A percentile compares a stretch with the other conserved stretches of the same genome.
These are phyloP conservation scores for Tolypocladium nubicola DNA, from an alignment of 2,329 filamentous ascomycete species.

Conservation along the genomic window DNA sequence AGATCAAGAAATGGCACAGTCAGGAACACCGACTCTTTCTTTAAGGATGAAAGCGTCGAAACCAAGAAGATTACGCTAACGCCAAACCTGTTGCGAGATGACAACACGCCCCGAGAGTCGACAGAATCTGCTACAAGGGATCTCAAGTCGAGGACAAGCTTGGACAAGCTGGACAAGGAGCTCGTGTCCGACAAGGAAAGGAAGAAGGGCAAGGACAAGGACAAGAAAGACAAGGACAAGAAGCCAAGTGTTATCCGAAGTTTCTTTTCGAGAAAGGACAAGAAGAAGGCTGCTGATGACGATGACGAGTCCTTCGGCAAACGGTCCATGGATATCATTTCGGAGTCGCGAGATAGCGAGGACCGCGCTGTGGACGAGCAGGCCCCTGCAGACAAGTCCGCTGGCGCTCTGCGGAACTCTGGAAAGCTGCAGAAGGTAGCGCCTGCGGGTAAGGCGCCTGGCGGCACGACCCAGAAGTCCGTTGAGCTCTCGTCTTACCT, in stretches of 20 bases:
- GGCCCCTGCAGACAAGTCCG: constrained; percentile 32
- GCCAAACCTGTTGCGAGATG: constrained; percentile 81
- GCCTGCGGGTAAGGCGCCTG: constrained; percentile 27
- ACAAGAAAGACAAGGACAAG: constrained; percentile 64
- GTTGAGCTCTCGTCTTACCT: constrained; percentile 32
- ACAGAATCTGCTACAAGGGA: constrained; percentile 32
- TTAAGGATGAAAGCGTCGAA: constrained; percentile 89
- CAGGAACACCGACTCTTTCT: constrained; percentile 91
- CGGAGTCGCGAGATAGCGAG: constrained; percentile 33
- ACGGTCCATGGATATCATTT: constrained; percentile 45
- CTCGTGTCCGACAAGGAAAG: constrained; percentile 59
- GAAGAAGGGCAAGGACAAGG: constrained; percentile 63
- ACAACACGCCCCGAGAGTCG: constrained; percentile 48
- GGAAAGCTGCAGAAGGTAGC: constrained; percentile 64
- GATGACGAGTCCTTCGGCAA: constrained; percentile 53
- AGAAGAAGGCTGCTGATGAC: constrained; percentile 44
- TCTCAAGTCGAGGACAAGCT: constrained; percentile 49
- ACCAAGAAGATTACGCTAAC: constrained; percentile 97
- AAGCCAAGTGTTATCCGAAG: constrained; percentile 46
- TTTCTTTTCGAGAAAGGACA: constrained; percentile 53
- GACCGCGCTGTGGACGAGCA: constrained; percentile 30
- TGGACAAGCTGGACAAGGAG: constrained; percentile 55
- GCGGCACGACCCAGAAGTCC: constrained; percentile 17
- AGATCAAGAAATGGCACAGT: constrained; percentile 78
- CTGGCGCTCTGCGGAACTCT: constrained; percentile 40